Evolutionary conservation across 129 eudicot species (phyloP).

Genomic region (Artemisia argyi): DNA sequence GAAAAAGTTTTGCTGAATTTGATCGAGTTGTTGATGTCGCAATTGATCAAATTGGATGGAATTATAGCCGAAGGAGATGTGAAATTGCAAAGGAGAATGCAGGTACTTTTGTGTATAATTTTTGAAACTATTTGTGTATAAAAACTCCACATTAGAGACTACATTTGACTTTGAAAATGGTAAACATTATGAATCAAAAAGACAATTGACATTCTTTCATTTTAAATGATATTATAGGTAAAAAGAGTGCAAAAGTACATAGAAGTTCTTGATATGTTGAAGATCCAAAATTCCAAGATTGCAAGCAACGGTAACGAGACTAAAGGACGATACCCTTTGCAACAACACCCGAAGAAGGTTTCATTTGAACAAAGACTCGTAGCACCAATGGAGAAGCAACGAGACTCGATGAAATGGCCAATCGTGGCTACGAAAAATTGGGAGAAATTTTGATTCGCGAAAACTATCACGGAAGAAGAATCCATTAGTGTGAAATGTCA

Average conservation of each 20-base stretch:
- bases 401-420: slow-evolving; percentile 46
- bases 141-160: background rate
- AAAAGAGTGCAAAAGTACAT: slow-evolving; percentile 81
- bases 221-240: slow-evolving; percentile 43
- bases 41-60: slow-evolving; percentile 76
- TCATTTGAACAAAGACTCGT: slow-evolving; percentile 30
- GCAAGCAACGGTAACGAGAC: slow-evolving; percentile 20
- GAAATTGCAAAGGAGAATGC: slow-evolving; percentile 65
- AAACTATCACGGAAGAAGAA: background rate
- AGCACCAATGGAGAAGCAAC: slow-evolving; percentile 35
- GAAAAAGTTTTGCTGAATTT: slow-evolving; percentile 61
- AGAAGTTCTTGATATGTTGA: slow-evolving; percentile 72
- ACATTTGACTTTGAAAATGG: background rate
- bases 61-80: slow-evolving; percentile 83
- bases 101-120: slow-evolving; percentile 38
- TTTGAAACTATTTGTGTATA: background rate
- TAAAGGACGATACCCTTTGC: slow-evolving; percentile 26
- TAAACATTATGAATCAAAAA: background rate
- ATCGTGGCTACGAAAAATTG: slow-evolving; percentile 63
- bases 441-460: slow-evolving; percentile 60
- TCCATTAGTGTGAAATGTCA: background rate
- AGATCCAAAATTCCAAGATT: slow-evolving; percentile 49
- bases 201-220: background rate
- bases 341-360: slow-evolving; percentile 32
- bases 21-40: slow-evolving; percentile 81